phyloP scores from a whole-genome alignment of 768 basidiomycete genomes.

The Mycena galopus region DNA sequence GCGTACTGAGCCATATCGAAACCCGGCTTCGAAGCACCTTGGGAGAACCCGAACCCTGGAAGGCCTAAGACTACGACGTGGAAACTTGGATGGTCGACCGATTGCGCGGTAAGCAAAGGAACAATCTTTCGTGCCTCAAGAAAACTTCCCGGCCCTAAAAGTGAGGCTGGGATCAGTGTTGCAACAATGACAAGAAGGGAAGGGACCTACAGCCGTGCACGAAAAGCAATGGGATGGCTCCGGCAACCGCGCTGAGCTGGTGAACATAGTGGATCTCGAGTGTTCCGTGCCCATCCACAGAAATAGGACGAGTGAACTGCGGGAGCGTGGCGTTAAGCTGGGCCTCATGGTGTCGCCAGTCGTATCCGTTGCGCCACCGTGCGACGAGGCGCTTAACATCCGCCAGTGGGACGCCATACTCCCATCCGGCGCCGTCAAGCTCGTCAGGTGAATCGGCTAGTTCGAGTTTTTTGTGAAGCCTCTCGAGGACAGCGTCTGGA shows the following conservation, averaged over 20 bases:
- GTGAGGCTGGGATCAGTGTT: not conserved
- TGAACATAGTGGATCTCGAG: slow-evolving; percentile 14
- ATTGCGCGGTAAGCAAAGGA: slow-evolving; percentile 60
- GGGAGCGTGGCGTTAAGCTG: slow-evolving; percentile 12
- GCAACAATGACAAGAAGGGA: not conserved
- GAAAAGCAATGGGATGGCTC: slow-evolving; percentile 8
- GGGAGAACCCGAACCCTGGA: slow-evolving; percentile 75
- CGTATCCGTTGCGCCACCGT: slow-evolving; percentile 58
- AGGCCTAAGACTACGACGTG: slow-evolving; percentile 73
- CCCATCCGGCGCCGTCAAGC: slow-evolving; percentile 38
- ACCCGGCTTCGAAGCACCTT: slow-evolving; percentile 64
- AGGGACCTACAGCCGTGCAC: slow-evolving; percentile 5
- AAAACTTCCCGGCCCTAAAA: slow-evolving; percentile 72
- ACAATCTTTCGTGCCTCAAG: slow-evolving; percentile 70
- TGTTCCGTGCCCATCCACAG: slow-evolving; percentile 11
- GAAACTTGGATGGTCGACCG: slow-evolving; percentile 63
- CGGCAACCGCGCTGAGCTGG: not conserved
- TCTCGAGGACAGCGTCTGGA: not conserved
- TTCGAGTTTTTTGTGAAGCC: slow-evolving; percentile 36
- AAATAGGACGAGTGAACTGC: slow-evolving; percentile 12
- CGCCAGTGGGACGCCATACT: no score
- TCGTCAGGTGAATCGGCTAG: slow-evolving; percentile 42
- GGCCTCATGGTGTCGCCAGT: slow-evolving; percentile 52
- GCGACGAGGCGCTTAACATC: slow-evolving; percentile 54
- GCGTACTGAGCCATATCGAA: slow-evolving; percentile 64